phyloP scores from a whole-genome alignment of 345 rosid genomes.

The Pistacia integerrima region DNA sequence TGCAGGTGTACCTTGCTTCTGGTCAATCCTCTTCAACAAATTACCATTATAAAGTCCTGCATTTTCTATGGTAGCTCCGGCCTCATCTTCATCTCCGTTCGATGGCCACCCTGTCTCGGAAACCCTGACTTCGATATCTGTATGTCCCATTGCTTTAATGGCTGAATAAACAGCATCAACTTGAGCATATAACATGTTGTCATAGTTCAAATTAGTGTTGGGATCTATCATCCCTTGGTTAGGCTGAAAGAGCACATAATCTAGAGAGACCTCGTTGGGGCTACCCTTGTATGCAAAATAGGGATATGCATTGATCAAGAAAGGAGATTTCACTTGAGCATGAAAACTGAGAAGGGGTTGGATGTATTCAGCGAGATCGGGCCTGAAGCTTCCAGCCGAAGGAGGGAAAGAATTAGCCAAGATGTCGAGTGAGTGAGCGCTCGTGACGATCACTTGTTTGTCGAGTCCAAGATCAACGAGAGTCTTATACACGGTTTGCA shows the following conservation, averaged over 20 bases:
- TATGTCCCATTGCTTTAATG: constrained; percentile 70
- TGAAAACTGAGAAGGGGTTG: constrained; percentile 65
- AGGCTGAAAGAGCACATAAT: constrained; percentile 80
- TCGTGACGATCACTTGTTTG: constrained; percentile 64
- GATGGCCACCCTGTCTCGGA: constrained; percentile 99
- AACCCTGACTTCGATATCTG: constrained; percentile 58
- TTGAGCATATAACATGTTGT: constrained; percentile 95
- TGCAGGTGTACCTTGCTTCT: constrained; percentile 74
- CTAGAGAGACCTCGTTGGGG: constrained; percentile 56
- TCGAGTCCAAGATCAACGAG: constrained; percentile 63
- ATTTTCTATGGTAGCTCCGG: constrained; percentile 75
- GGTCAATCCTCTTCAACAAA: constrained; percentile 48
- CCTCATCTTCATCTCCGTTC: constrained; percentile 69
- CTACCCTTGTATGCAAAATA: constrained; percentile 74
- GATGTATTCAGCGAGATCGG: constrained; percentile 52
- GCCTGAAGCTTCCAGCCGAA: constrained; percentile 64
- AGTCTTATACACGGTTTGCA: constrained; percentile 54
- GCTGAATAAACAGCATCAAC: constrained; percentile 87
- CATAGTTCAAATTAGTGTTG: constrained; percentile 63
- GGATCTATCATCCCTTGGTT: constrained; percentile 70
- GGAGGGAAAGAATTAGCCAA: constrained; percentile 70
- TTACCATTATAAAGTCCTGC: constrained; percentile 78
- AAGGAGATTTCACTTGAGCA: constrained; percentile 64
- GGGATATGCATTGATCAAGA: constrained; percentile 88
- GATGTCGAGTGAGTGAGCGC: constrained; percentile 68